Evolutionary conservation across 106 monocot species (phyloP).

Genomic region (Allium sativum): DNA sequence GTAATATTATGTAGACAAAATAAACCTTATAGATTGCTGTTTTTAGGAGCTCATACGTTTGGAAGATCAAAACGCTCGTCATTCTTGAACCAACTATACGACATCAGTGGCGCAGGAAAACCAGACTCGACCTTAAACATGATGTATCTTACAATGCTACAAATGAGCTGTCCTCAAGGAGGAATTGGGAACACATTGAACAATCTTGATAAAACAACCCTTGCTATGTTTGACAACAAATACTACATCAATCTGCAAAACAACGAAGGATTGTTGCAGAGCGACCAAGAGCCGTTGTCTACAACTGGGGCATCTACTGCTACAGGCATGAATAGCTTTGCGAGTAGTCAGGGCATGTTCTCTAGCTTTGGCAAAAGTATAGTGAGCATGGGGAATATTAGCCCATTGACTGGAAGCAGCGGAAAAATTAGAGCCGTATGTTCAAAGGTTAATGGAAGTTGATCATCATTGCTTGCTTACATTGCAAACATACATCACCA

Average conservation of each 20-base stretch:
- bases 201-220: conserved; percentile 37
- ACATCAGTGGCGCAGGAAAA: conserved; percentile 19
- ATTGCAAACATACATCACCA: too few species aligned
- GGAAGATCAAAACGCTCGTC: conserved; percentile 28
- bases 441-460: conserved; percentile 3
- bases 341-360: conserved; percentile 3
- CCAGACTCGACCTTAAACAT: conserved; percentile 32
- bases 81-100: conserved; percentile 32
- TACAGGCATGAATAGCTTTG: conserved; percentile 18
- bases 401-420: conserved; percentile 7
- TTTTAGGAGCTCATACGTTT: conserved; percentile 41
- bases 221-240: conserved; percentile 39
- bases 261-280: conserved; percentile 28
- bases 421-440: conserved; percentile 12
- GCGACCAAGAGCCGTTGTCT: conserved; percentile 51
- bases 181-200: conserved; percentile 16
- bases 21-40: not conserved
- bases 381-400: conserved; percentile 14
- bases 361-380: conserved; percentile 1
- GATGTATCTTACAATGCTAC: conserved; percentile 12
- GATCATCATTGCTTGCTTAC: not conserved
- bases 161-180: conserved; percentile 26
- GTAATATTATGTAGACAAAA: not conserved
- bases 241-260: conserved; percentile 40
- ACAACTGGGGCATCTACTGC: conserved; percentile 20